Percentiles rank a stretch among this genome's conserved stretches.
These are phyloP conservation scores for Cladosporium halotolerans DNA, from an alignment of 2,329 filamentous ascomycete species.

Conservation along the genomic window DNA sequence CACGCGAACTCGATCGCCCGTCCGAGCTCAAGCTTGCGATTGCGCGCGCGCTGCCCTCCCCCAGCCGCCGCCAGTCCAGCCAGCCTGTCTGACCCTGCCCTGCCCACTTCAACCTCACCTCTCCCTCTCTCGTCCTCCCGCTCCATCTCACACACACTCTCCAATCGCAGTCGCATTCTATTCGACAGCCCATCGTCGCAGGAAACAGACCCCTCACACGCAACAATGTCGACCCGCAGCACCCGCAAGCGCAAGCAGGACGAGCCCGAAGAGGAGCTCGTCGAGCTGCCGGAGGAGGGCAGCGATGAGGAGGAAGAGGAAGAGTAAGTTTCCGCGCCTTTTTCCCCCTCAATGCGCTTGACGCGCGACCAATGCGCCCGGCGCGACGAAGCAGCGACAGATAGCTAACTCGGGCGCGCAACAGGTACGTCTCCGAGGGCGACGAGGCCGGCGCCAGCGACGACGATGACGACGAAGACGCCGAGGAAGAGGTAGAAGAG, in stretches of 20 bases:
- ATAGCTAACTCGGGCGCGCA: neutral
- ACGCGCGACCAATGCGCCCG: neutral
- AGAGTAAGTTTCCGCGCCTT: conserved; percentile 28
- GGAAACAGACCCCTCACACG: neutral
- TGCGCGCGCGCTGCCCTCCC: conserved; percentile 1
- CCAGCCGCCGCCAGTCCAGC: conserved; percentile 5
- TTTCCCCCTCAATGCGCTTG: neutral
- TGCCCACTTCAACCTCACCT: neutral
- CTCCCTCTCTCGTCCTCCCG: neutral
- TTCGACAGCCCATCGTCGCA: neutral
- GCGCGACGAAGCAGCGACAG: neutral
- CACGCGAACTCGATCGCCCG: neutral
- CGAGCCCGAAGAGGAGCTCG: conserved; percentile 38
- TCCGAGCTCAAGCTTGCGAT: conserved; percentile 10
- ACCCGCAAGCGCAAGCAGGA: conserved; percentile 37
- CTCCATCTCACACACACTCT: neutral
- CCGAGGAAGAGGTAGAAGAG: conserved; percentile 17
- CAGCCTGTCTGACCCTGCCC: neutral
- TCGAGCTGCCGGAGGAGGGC: conserved; percentile 35
- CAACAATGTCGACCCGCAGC: neutral
- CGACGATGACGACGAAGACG: conserved; percentile 16
- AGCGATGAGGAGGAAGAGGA: conserved; percentile 34
- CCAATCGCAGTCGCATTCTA: neutral
- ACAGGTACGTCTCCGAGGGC: conserved; percentile 9
- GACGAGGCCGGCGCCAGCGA: conserved; percentile 3